These are phyloP conservation scores for Penicilliopsis zonata DNA, from an alignment of 495 filamentous ascomycete genomes.

Conservation along the genomic window DNA sequence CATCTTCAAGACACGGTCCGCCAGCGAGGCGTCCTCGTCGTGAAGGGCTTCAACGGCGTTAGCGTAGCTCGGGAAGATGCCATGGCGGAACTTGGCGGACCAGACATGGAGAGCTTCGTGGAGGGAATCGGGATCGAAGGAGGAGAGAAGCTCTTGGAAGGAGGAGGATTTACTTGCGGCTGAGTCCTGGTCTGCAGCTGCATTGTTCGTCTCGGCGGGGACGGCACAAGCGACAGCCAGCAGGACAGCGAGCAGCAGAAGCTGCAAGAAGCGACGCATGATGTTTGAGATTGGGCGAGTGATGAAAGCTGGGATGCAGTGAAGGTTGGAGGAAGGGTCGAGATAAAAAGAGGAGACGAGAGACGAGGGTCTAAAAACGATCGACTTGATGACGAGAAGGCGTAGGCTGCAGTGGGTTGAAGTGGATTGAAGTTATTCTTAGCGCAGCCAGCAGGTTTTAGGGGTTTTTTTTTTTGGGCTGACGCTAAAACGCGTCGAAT, in stretches of 20 bases:
- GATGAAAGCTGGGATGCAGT: no score
- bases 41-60: constrained; percentile 35
- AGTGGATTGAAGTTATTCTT: no score
- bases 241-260: constrained; percentile 15
- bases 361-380: no score
- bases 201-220: constrained; percentile 2
- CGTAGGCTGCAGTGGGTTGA: no score
- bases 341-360: no score
- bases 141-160: constrained; percentile 27
- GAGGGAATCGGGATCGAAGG: constrained; percentile 26
- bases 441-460: no score
- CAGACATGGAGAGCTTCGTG: constrained; percentile 39
- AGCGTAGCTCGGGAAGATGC: constrained; percentile 35
- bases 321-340: no score
- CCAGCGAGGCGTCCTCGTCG: constrained; percentile 32
- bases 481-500: no score
- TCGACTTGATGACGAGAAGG: no score
- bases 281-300: not conserved
- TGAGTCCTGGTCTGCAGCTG: not conserved
- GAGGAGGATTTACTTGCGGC: constrained; percentile 3
- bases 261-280: constrained; percentile 11
- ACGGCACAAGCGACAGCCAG: constrained; percentile 17
- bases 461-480: no score
- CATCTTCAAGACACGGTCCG: constrained; percentile 28
- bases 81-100: constrained; percentile 37